These are phyloP conservation scores for Globisporangium rhizosaccharum DNA, from an alignment of 352 stramenopile genomes.

Conservation along the genomic window DNA sequence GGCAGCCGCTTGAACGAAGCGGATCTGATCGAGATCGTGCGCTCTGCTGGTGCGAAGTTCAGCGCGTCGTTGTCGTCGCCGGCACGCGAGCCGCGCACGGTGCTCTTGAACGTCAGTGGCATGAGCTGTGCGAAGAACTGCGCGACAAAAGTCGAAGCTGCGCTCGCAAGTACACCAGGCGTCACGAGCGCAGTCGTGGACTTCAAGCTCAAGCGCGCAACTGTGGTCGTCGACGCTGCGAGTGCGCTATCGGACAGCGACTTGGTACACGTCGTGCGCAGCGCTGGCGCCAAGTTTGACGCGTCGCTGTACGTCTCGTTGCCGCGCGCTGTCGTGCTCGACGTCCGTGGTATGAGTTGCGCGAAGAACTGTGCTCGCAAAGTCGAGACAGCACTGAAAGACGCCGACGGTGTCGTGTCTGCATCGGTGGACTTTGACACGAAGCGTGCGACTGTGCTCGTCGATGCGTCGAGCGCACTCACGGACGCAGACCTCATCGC, in stretches of 20 bases:
- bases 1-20: constrained; percentile 54
- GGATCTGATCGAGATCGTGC: constrained; percentile 61
- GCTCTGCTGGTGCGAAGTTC: constrained; percentile 57
- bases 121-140: constrained; percentile 86
- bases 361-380: constrained; percentile 67
- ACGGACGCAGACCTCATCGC: constrained; percentile 57
- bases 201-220: constrained; percentile 58
- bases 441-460: constrained; percentile 52
- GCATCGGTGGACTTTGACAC: constrained; percentile 64
- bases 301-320: constrained; percentile 33
- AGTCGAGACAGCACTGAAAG: constrained; percentile 53
- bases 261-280: constrained; percentile 48
- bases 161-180: constrained; percentile 36
- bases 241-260: constrained; percentile 48
- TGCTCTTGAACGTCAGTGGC: constrained; percentile 55
- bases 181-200: constrained; percentile 64
- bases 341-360: constrained; percentile 66
- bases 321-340: constrained; percentile 38
- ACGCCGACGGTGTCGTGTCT: constrained; percentile 53
- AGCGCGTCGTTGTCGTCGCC: constrained; percentile 41
- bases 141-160: constrained; percentile 61
- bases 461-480: constrained; percentile 52
- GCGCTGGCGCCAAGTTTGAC: constrained; percentile 54
- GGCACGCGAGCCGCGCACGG: constrained; percentile 30
- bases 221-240: constrained; percentile 42